Conservation (phyloP, 306 rosid genomes). For the Cicer chorassanicum region DNA sequence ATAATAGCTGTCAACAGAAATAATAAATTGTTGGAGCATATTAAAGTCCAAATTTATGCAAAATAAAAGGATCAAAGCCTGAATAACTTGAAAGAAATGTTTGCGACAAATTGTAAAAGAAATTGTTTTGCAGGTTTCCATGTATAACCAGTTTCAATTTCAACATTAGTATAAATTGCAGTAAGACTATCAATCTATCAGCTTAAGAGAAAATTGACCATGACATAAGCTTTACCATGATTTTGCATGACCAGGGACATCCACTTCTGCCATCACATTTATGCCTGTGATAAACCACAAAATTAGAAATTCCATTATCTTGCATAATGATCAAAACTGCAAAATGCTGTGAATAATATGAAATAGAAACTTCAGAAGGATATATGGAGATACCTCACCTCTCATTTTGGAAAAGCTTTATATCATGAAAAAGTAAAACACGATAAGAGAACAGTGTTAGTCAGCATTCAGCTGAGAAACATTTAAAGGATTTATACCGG, state of each 20-base stretch:
- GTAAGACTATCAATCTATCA: slow-evolving; percentile 9
- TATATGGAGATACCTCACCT: slow-evolving; percentile 62
- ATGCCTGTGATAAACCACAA: slow-evolving; percentile 67
- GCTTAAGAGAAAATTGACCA: slow-evolving; percentile 39
- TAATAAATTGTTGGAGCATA: not conserved
- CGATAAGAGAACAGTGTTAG: slow-evolving; percentile 56
- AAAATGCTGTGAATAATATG: slow-evolving; percentile 23
- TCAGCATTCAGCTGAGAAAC: slow-evolving; percentile 37
- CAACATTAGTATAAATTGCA: slow-evolving; percentile 8
- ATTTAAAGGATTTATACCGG: slow-evolving; percentile 34
- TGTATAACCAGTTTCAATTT: slow-evolving; percentile 2
- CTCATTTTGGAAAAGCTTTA: slow-evolving; percentile 88
- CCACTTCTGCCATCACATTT: slow-evolving; percentile 94
- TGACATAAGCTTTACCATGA: slow-evolving; percentile 70
- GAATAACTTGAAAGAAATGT: slow-evolving; percentile 22
- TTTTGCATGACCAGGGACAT: slow-evolving; percentile 93
- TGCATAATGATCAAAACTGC: slow-evolving; percentile 7
- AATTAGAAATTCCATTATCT: slow-evolving; percentile 28
- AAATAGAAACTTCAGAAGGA: slow-evolving; percentile 43
- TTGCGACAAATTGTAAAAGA: slow-evolving; percentile 1
- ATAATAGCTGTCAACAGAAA: slow-evolving; percentile 1
- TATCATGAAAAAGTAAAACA: slow-evolving; percentile 36
- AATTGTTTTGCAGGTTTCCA: not conserved
- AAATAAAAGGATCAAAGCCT: slow-evolving; percentile 4
- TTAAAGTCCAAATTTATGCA: slow-evolving; percentile 13